phyloP scores from a whole-genome alignment of 305 asterid species.

The Fraxinus albicans region DNA sequence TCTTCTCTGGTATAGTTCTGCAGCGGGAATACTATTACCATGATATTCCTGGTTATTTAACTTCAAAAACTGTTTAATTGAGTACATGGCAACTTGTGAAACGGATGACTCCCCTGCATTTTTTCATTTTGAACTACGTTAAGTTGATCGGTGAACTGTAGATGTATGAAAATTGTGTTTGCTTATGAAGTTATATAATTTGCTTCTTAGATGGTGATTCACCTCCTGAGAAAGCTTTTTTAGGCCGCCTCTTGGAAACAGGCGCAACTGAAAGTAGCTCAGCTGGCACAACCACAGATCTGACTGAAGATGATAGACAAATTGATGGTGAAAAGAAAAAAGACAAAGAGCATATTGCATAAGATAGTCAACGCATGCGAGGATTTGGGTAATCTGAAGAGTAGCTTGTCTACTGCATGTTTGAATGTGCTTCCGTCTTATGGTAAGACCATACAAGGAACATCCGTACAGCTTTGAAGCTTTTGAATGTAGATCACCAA shows the following conservation, averaged over 20 bases:
- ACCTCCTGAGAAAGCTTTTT: conserved; percentile 55
- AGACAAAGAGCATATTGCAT: conserved; percentile 37
- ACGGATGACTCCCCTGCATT: not conserved
- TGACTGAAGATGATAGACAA: conserved; percentile 40
- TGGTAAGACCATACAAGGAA: conserved; percentile 49
- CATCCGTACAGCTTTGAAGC: not conserved
- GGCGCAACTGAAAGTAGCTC: conserved; percentile 85
- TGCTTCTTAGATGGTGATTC: conserved; percentile 56
- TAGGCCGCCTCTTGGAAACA: conserved; percentile 70
- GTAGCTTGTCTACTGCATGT: conserved; percentile 49
- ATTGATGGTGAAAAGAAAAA: conserved; percentile 42
- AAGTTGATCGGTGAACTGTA: not conserved
- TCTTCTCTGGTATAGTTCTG: not conserved
- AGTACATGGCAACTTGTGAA: not conserved
- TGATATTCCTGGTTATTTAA: not conserved
- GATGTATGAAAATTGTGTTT: conserved; percentile 17
- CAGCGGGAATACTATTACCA: not conserved
- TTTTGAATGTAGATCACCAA: conserved; percentile 17
- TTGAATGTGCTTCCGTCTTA: conserved; percentile 47
- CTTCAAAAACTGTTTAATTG: conserved; percentile 6
- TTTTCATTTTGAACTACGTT: not conserved
- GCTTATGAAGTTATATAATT: conserved; percentile 26
- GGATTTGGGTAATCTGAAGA: conserved; percentile 52
- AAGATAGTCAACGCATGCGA: conserved; percentile 53
- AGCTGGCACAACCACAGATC: conserved; percentile 33